Conservation (phyloP, 2,329 filamentous ascomycete genomes). For the Drechslerella coelobrocha region DNA sequence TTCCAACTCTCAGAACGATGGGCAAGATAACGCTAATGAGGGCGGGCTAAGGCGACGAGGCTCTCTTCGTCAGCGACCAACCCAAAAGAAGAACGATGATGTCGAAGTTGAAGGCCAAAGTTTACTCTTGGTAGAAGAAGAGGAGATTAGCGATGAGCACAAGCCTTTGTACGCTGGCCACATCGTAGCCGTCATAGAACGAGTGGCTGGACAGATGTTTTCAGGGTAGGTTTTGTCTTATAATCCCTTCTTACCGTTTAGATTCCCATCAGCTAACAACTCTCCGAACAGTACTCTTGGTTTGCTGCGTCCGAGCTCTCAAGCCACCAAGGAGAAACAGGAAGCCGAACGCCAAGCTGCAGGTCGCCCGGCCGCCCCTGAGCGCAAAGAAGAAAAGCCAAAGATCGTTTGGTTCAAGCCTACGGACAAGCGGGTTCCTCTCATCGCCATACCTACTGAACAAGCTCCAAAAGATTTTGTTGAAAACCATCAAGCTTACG, state of each 20-base stretch:
- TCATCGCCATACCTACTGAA: constrained; percentile 97
- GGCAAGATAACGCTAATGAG: constrained; percentile 37
- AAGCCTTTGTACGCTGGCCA: constrained; percentile 97
- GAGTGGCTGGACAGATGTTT: constrained; percentile 98
- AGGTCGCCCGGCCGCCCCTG: constrained; percentile 73
- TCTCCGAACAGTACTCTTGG: constrained; percentile 72
- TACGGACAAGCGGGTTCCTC: constrained; percentile 95
- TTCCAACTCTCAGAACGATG: constrained; percentile 69
- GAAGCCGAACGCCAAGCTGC: constrained; percentile 90
- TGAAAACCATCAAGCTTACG: constrained; percentile 96
- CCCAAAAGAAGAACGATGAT: constrained; percentile 99
- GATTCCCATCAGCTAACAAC: constrained; percentile 49
- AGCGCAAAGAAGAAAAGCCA: constrained; percentile 90
- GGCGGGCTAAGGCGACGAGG: constrained; percentile 83
- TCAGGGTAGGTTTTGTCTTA: constrained; percentile 64
- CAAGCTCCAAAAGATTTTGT: constrained; percentile 97
- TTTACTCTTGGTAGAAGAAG: constrained; percentile 92
- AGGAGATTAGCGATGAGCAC: constrained; percentile 97
- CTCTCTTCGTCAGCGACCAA: constrained; percentile 93
- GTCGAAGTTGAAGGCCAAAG: constrained; percentile 98
- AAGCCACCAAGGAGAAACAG: constrained; percentile 99
- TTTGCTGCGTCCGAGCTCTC: constrained; percentile 91
- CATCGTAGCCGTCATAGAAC: constrained; percentile 95
- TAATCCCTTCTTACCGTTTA: not conserved
- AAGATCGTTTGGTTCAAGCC: constrained; percentile 99